Base-by-base conservation (phyloP, 140 eudicot species). In the Flaveria floridana region DNA sequence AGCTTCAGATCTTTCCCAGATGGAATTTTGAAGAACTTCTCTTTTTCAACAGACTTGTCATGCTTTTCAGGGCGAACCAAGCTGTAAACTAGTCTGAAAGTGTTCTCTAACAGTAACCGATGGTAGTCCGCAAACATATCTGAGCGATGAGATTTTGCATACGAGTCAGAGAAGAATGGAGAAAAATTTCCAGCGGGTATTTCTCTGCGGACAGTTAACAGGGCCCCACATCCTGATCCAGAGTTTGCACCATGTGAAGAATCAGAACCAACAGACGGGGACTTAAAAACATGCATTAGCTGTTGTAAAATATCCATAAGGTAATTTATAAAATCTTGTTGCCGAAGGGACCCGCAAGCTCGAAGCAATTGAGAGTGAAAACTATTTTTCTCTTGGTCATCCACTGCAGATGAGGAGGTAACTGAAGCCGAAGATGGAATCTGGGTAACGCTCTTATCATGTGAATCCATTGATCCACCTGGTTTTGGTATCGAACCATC, bases 281-380 rank as follows among this genome's bases (percentile, higher is more conserved):
- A 87, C 83, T 95, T 95, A 46, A 95, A 95, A 71, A 89, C 86
- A 47, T 84, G 95, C 67, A 87, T 88, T 57, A 95, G 81, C 88
- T 91, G 97, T 82, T 91, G 96, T 84, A 95, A 72, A 56, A 95
- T 89, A 82, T 95, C 97, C 99, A 91, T 91, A 13, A 95, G 95
- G 84, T 91, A 95, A 69, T 89, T 89, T 15, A 91, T 72, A 70
- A 95, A 87, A 30, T 82, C 89, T 78, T 95, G 99, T 74, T 95
- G 99, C 85, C 99, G 84, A 66, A 95, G 95, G 70, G 84, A 56
- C 59, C 89, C 91, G 15, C 97, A 95, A 52, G 99, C 99, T 44
- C 86, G 90, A 84, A 84, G 88, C 63, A 95, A 86, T 78, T 92
- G 96, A 50, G 96, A 80, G 42, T 85, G 73, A 41, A 82, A 91